phyloP scores from a whole-genome alignment of 495 filamentous ascomycete species.

The Xylaria acuta region DNA sequence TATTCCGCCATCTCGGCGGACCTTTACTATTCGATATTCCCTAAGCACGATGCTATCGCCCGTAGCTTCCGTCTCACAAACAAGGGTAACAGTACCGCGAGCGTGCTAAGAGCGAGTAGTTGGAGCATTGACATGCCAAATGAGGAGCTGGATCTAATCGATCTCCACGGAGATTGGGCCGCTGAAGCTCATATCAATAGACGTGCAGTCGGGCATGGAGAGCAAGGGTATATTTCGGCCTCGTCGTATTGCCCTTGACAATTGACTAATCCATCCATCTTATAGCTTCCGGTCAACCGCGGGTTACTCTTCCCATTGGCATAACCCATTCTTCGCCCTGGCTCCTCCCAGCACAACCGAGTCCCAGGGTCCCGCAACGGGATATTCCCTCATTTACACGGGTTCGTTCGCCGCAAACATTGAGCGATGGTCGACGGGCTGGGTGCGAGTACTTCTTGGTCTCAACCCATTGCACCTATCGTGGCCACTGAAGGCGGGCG shows the following conservation, averaged over 20 bases:
- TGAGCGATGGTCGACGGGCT: constrained; percentile 61
- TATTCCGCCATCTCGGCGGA: constrained; percentile 56
- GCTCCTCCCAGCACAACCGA: constrained; percentile 58
- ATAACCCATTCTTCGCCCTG: constrained; percentile 62
- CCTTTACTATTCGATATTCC: constrained; percentile 62
- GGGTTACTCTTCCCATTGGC: constrained; percentile 61
- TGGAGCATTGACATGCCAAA: constrained; percentile 60
- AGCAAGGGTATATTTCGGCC: constrained; percentile 34
- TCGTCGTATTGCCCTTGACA: constrained; percentile 1
- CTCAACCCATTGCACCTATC: constrained; percentile 59
- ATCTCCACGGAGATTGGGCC: constrained; percentile 60
- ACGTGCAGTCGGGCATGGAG: constrained; percentile 41
- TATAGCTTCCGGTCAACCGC: constrained; percentile 55
- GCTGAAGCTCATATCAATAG: constrained; percentile 48
- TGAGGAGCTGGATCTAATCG: constrained; percentile 61
- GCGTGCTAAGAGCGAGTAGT: constrained; percentile 57
- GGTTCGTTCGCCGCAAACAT: constrained; percentile 59
- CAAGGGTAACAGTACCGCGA: constrained; percentile 51
- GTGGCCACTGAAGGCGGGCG: constrained; percentile 51
- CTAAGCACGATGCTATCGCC: constrained; percentile 57
- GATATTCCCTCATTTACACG: constrained; percentile 61
- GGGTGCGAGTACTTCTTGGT: constrained; percentile 58
- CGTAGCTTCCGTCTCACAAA: constrained; percentile 61
- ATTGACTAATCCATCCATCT: constrained; percentile 40
- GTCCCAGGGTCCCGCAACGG: constrained; percentile 58